Percentiles rank a stretch among this genome's conserved stretches.
Conservation (phyloP, 1,284 basidiomycete genomes). For the Ganoderma lucidum region DNA sequence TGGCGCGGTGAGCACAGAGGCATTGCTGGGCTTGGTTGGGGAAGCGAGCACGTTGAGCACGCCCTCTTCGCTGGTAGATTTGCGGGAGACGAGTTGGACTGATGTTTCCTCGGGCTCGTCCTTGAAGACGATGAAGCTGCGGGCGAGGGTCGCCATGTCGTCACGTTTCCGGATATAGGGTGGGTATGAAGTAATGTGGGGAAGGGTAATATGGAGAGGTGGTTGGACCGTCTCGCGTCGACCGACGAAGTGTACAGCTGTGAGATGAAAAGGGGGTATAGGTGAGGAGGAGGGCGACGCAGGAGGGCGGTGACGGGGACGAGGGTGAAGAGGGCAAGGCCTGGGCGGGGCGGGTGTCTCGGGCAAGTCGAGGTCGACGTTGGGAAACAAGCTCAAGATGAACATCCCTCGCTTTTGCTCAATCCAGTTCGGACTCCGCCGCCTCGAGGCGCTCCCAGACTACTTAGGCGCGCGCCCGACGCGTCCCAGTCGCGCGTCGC, state of each 20-base stretch:
- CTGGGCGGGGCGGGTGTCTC: slow-evolving; percentile 14
- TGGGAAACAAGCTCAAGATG: slow-evolving; percentile 20
- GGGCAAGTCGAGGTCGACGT: slow-evolving; percentile 29
- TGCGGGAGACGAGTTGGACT: slow-evolving; percentile 4
- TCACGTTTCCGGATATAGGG: slow-evolving; percentile 11
- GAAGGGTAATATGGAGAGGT: slow-evolving; percentile 10
- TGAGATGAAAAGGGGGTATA: not conserved
- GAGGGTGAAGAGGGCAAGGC: slow-evolving; percentile 5
- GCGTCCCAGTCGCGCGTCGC: slow-evolving; percentile 6
- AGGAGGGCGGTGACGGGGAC: slow-evolving; percentile 4
- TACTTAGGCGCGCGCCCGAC: slow-evolving; percentile 3
- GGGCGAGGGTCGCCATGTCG: slow-evolving; percentile 53
- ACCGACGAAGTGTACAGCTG: slow-evolving; percentile 9
- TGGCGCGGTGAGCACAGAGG: slow-evolving; percentile 17
- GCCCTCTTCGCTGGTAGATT: slow-evolving; percentile 21
- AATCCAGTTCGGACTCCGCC: slow-evolving; percentile 30
- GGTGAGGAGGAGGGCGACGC: slow-evolving; percentile 17
- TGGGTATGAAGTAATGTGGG: slow-evolving; percentile 12
- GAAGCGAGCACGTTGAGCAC: not conserved
- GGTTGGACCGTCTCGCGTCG: slow-evolving; percentile 14
- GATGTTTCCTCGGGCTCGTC: slow-evolving; percentile 47
- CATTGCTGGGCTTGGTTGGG: slow-evolving; percentile 19
- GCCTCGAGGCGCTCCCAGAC: slow-evolving; percentile 16
- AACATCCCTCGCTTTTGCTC: slow-evolving; percentile 27
- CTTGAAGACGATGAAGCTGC: slow-evolving; percentile 72